Evolutionary conservation across 106 monocot species (phyloP).

Genomic region (Allium cepa): DNA sequence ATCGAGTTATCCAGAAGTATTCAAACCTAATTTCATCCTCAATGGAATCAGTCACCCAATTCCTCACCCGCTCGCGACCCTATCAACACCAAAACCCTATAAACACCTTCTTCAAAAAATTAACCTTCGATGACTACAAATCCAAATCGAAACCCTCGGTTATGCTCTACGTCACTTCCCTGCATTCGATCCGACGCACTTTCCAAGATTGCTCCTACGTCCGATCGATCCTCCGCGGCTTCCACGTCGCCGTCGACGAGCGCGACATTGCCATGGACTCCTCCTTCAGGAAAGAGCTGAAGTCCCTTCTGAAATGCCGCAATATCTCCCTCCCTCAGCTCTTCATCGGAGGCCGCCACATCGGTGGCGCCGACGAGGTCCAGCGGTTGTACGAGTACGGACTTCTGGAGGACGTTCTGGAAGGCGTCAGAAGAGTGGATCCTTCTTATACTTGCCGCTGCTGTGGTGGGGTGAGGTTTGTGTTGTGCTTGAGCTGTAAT

Average conservation of each 20-base stretch:
- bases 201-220: constrained; percentile 59
- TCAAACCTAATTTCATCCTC: too few relatives aligned
- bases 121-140: background rate
- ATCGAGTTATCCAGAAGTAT: too few relatives aligned
- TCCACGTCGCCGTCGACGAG: constrained; percentile 65
- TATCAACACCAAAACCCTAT: background rate
- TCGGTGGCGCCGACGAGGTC: too few relatives aligned
- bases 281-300: constrained; percentile 32
- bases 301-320: too few relatives aligned
- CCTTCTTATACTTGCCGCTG: too few relatives aligned
- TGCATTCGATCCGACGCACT: constrained; percentile 59
- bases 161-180: constrained; percentile 59
- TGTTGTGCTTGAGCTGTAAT: too few relatives aligned
- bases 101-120: background rate
- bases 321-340: too few relatives aligned
- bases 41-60: too few relatives aligned
- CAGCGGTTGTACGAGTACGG: too few relatives aligned
- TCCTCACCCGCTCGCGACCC: constrained; percentile 3
- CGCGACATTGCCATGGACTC: constrained; percentile 67
- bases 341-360: too few relatives aligned
- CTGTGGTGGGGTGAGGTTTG: too few relatives aligned
- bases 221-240: constrained; percentile 48
- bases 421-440: constrained; percentile 54
- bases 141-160: constrained; percentile 5
- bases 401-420: too few relatives aligned